A percentile compares a stretch with the other conserved stretches of the same genome.
These are phyloP conservation scores for Bodo saltans DNA, from an alignment of 78 protist species.

Conservation along the genomic window DNA sequence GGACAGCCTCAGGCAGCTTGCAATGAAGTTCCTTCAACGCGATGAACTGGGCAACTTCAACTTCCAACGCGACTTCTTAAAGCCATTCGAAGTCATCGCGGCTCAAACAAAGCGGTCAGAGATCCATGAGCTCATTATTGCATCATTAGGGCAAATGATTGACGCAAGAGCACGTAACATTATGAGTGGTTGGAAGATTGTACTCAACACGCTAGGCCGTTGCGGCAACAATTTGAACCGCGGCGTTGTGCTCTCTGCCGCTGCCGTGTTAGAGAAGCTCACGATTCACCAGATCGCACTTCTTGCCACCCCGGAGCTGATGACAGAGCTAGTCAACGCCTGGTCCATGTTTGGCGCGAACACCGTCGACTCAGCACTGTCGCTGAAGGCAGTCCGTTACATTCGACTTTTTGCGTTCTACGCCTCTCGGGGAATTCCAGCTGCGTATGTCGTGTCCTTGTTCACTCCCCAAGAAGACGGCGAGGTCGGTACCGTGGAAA, in stretches of 20 bases:
- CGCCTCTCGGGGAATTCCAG: too few species aligned
- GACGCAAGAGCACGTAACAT: constrained; percentile 48
- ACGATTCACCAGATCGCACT: constrained; percentile 43
- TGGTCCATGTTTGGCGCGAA: constrained; percentile 69
- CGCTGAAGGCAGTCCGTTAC: too few species aligned
- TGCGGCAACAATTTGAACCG: constrained; percentile 43
- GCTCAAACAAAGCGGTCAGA: constrained; percentile 1
- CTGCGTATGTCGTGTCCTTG: too few species aligned
- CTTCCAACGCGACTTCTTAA: constrained; percentile 90
- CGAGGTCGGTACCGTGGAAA: background rate
- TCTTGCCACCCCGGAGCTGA: constrained; percentile 44
- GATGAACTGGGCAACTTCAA: constrained; percentile 79
- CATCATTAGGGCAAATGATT: constrained; percentile 46
- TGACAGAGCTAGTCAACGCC: constrained; percentile 81
- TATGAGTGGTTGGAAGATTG: constrained; percentile 90
- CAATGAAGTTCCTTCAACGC: constrained; percentile 84
- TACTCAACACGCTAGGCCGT: constrained; percentile 62
- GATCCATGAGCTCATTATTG: constrained; percentile 59
- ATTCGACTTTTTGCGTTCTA: too few species aligned
- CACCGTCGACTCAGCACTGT: background rate
- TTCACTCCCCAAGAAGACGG: constrained; percentile 15
- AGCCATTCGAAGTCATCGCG: constrained; percentile 84
- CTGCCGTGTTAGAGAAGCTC: constrained; percentile 51
- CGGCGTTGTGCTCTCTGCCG: constrained; percentile 54
- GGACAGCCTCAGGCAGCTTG: constrained; percentile 91